A percentile compares a stretch with the other conserved stretches of the same genome.
phyloP scores from a whole-genome alignment of 352 stramenopile genomes.

The Pythium pyrilobum region DNA sequence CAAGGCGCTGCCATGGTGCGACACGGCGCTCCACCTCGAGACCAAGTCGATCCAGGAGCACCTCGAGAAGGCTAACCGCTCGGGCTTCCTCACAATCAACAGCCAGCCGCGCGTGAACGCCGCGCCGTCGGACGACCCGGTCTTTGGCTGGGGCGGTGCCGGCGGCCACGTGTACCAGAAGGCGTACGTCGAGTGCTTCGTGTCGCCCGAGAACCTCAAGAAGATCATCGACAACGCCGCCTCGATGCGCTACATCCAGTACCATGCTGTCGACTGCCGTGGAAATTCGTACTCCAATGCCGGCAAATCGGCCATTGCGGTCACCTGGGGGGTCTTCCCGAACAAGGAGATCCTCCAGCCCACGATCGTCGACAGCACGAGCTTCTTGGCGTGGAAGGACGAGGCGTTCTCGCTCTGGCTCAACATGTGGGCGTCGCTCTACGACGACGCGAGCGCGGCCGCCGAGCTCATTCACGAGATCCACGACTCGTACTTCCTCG shows the following conservation, averaged over 20 bases:
- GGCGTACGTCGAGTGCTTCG: constrained; percentile 98
- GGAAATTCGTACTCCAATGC: constrained; percentile 91
- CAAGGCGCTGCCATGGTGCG: constrained; percentile 96
- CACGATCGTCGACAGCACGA: constrained; percentile 97
- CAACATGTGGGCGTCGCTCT: constrained; percentile 94
- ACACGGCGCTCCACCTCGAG: constrained; percentile 93
- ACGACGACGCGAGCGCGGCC: constrained; percentile 89
- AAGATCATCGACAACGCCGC: constrained; percentile 85
- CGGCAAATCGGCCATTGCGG: constrained; percentile 88
- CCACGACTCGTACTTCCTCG: constrained; percentile 96
- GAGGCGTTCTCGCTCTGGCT: constrained; percentile 97
- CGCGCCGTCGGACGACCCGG: constrained; percentile 82
- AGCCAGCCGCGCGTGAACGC: constrained; percentile 91
- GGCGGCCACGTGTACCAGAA: constrained; percentile 98
- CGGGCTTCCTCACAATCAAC: constrained; percentile 97
- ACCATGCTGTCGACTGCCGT: constrained; percentile 87
- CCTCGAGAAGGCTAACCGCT: constrained; percentile 66
- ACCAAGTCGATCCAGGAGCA: constrained; percentile 84
- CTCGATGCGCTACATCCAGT: constrained; percentile 82
- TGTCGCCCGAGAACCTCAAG: constrained; percentile 90
- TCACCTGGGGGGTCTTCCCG: constrained; percentile 98
- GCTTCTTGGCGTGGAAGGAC: constrained; percentile 95
- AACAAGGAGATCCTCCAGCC: constrained; percentile 95
- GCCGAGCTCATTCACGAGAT: constrained; percentile 93
- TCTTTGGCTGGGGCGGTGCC: constrained; percentile 96